Evolutionary conservation across 2,329 filamentous ascomycete species (phyloP), one percentile per base, ranked within the genome.

Genomic region (Penicillium sp.): DNA sequence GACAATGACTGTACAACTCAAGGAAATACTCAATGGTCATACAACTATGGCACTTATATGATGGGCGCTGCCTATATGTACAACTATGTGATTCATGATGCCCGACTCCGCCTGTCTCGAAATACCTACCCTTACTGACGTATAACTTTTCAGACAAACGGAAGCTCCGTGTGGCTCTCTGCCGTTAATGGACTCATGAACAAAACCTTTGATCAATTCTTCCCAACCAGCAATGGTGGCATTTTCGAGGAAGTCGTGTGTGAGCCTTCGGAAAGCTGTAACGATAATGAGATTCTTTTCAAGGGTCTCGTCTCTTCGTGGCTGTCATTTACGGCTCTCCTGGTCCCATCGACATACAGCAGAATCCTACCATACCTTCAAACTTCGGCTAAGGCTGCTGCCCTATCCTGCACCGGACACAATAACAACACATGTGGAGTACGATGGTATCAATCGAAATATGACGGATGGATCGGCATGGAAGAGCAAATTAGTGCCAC

Each of bases 261-360:
- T 77, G 89, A 92, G 67, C 77, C 81, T 2, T 76, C 71, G 2
- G 72, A 74, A 25, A 82, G 78, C 22, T 94, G 91, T 79, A 88
- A 88, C 56, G 81, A 84, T 16, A 69, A 69, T 22, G 67, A 69
- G 40, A 63, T 69, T n/a, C 85, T 85, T 1, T 93, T 89, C 83
- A 91, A 91, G 75, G 89, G 88, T 37, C 87, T 88, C 58, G 80
- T 91, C n/a, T 83, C 87, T 66, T 83, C 87, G 26, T 90, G 88
- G 86, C 78, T 92, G 65, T 81, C 85, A 1, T 81, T 84, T 19
- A 82, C 84, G 1, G 83, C 85, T 6, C 81, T 88, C 65, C 62
- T 91, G n/a, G 88, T 86, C 0, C 89, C 89, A 0, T 83, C 82
- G 52, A 87, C 84, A 0, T 76, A 75, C 45, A 75, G 81, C 1